These are phyloP conservation scores for Lichtheimia hyalospora DNA, from an alignment of 371 early-diverging fungal species.

Conservation along the genomic window DNA sequence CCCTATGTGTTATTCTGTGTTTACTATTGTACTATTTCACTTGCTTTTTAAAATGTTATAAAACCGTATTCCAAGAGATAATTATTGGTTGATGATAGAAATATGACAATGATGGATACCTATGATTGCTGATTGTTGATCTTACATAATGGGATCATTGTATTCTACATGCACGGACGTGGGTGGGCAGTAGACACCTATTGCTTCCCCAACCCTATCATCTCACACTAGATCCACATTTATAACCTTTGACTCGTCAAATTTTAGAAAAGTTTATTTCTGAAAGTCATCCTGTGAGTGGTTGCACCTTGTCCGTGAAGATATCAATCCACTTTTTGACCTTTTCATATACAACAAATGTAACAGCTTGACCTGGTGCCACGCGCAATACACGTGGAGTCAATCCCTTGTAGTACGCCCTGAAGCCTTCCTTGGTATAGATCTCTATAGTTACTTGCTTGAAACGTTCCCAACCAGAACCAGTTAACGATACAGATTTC, in stretches of 20 bases:
- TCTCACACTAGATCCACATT: too few relatives aligned
- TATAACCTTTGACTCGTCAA: too few relatives aligned
- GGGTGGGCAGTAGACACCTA: too few relatives aligned
- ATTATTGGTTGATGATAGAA: too few relatives aligned
- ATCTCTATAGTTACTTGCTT: slow-evolving; percentile 71
- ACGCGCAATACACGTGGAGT: slow-evolving; percentile 93
- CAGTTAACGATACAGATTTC: slow-evolving; percentile 67
- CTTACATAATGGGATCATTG: neutral
- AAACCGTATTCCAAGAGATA: neutral
- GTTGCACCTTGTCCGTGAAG: slow-evolving; percentile 46
- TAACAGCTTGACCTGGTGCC: slow-evolving; percentile 87
- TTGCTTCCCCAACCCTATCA: too few relatives aligned
- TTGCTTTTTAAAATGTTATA: neutral
- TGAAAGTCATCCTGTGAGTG: too few relatives aligned
- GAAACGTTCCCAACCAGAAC: slow-evolving; percentile 85
- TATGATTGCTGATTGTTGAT: too few relatives aligned
- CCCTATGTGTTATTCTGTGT: neutral
- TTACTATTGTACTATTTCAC: neutral
- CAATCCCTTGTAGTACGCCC: slow-evolving; percentile 95
- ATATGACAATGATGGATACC: too few relatives aligned
- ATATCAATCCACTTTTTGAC: slow-evolving; percentile 74
- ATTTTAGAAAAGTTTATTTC: slow-evolving; percentile 1
- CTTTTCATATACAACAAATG: slow-evolving; percentile 87
- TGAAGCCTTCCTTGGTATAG: slow-evolving; percentile 87
- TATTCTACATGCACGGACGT: too few relatives aligned